Evolutionary conservation across 805 yeast genomes (phyloP).

Genomic region (Saturnispora besseyi): DNA sequence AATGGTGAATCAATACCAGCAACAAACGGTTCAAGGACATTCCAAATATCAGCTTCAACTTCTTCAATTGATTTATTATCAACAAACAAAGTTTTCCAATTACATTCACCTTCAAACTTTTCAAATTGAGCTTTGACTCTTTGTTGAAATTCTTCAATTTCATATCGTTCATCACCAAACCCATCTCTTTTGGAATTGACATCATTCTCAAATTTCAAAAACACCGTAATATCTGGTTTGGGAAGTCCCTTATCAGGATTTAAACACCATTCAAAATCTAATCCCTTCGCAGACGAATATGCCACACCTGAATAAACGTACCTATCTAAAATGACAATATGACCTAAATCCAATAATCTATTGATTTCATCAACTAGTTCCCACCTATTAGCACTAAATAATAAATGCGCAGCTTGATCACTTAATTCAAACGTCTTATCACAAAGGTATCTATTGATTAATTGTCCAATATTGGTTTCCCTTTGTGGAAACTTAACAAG

Average conservation of each 20-base stretch:
- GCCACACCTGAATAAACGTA: constrained; percentile 92
- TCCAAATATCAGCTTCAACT: constrained; percentile 43
- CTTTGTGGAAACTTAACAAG: constrained; percentile 83
- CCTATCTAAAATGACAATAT: constrained; percentile 61
- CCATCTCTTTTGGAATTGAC: constrained; percentile 51
- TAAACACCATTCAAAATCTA: constrained; percentile 68
- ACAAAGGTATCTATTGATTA: constrained; percentile 66
- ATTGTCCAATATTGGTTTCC: constrained; percentile 67
- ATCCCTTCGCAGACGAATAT: constrained; percentile 78
- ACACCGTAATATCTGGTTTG: constrained; percentile 75
- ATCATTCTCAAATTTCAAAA: constrained; percentile 51
- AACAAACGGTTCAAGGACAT: constrained; percentile 13
- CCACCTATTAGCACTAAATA: constrained; percentile 95
- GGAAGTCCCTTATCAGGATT: constrained; percentile 80
- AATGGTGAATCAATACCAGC: constrained; percentile 15
- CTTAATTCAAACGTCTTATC: constrained; percentile 41
- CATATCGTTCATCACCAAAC: constrained; percentile 94
- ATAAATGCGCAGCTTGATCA: constrained; percentile 77
- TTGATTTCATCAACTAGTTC: constrained; percentile 50
- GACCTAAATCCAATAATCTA: constrained; percentile 40
- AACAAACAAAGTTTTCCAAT: constrained; percentile 48
- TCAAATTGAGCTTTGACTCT: constrained; percentile 57
- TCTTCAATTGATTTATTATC: constrained; percentile 47
- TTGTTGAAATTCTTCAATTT: constrained; percentile 62
- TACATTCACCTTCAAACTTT: constrained; percentile 23